phyloP scores from a whole-genome alignment of 495 filamentous ascomycete species.

The Hypoxylon trugodes region DNA sequence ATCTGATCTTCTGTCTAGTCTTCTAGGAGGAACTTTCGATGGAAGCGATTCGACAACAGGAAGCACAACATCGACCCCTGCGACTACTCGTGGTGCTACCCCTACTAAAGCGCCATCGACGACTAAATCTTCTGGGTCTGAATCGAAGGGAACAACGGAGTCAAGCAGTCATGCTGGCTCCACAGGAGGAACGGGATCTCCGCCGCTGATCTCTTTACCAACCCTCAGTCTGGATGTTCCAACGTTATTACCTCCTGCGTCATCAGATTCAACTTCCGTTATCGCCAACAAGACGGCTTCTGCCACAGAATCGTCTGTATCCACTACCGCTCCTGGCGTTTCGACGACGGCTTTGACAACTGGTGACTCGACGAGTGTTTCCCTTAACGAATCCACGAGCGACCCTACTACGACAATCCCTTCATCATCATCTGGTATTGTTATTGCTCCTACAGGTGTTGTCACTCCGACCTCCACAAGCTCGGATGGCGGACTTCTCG shows the following conservation, averaged over 20 bases:
- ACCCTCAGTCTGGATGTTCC: slow-evolving; percentile 30
- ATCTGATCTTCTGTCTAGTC: slow-evolving; percentile 41
- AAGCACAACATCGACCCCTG: slow-evolving; percentile 18
- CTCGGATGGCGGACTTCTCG: slow-evolving; percentile 30
- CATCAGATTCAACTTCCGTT: slow-evolving; percentile 23
- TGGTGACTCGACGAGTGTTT: slow-evolving; percentile 24
- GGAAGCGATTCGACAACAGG: slow-evolving; percentile 13
- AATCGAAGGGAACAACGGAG: slow-evolving; percentile 10
- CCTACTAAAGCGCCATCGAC: slow-evolving; percentile 7
- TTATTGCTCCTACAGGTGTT: slow-evolving; percentile 47
- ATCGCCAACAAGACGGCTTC: slow-evolving; percentile 20
- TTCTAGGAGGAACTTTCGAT: slow-evolving; percentile 23
- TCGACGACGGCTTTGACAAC: slow-evolving; percentile 7
- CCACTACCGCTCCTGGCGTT: slow-evolving; percentile 16
- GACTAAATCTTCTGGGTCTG: slow-evolving; percentile 24
- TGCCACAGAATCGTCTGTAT: slow-evolving; percentile 25
- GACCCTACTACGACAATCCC: slow-evolving; percentile 27
- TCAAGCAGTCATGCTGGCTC: slow-evolving; percentile 22
- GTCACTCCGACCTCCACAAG: slow-evolving; percentile 42
- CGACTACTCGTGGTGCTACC: slow-evolving; percentile 2
- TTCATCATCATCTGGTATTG: slow-evolving; percentile 42
- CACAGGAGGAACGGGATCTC: slow-evolving; percentile 16
- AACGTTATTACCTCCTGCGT: slow-evolving; percentile 7
- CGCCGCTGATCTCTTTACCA: slow-evolving; percentile 35
- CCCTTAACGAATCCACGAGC: slow-evolving; percentile 24